phyloP scores from a whole-genome alignment of 2,329 filamentous ascomycete species.

The Coleophoma cylindrospora region DNA sequence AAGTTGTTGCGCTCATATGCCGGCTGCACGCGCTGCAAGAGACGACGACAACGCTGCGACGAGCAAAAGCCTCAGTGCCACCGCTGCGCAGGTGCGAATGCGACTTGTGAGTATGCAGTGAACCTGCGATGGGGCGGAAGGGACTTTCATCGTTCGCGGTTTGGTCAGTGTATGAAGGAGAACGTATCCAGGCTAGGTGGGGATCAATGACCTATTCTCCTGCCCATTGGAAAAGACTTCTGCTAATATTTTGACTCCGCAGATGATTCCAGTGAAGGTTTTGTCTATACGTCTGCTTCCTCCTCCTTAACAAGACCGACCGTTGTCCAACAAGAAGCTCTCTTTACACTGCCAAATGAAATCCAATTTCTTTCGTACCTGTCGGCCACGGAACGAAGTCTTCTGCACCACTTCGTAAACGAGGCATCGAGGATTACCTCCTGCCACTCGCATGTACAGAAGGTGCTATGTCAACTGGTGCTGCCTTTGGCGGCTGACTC shows the following conservation, averaged over 20 bases:
- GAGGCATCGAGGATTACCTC: conserved; percentile 35
- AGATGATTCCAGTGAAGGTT: neutral
- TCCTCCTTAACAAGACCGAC: neutral
- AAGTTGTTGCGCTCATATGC: conserved; percentile 26
- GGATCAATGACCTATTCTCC: no score
- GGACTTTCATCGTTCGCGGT: conserved; percentile 11
- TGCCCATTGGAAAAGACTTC: neutral
- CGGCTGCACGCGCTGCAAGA: conserved; percentile 38
- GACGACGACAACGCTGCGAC: conserved; percentile 38
- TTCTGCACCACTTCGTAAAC: conserved; percentile 34
- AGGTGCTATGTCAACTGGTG: conserved; percentile 34
- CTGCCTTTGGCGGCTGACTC: conserved; percentile 37
- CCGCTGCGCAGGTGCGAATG: conserved; percentile 28
- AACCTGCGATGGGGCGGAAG: conserved; percentile 36
- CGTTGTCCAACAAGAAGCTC: neutral
- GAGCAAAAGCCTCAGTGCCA: conserved; percentile 34
- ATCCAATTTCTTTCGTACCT: conserved; percentile 22
- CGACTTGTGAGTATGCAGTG: conserved; percentile 33
- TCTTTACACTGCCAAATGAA: neutral
- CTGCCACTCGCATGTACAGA: conserved; percentile 33
- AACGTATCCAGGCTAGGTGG: conserved; percentile 2
- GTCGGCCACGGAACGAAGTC: conserved; percentile 27
- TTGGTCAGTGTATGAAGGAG: conserved; percentile 5
- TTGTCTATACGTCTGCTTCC: neutral
- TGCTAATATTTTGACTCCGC: neutral